Percentiles rank a stretch among this genome's conserved stretches.
Conservation (phyloP, 495 filamentous ascomycete genomes). For the Arthonia radiata region DNA sequence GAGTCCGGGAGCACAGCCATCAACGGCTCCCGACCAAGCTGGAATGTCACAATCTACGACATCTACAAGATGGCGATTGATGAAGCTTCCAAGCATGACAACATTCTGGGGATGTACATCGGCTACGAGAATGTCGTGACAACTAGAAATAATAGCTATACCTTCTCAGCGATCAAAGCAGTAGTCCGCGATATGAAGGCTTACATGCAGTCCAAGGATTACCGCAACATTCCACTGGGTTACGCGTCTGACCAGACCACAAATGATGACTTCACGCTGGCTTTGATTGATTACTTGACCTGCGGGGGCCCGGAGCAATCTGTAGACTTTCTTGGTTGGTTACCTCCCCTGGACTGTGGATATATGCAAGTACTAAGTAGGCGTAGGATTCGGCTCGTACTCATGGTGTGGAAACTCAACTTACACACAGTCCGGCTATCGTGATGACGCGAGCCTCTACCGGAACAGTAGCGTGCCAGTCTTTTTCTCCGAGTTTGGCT, state of each 20-base stretch:
- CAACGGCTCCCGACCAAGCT: conserved; percentile 49
- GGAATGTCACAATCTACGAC: conserved; percentile 48
- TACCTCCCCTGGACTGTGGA: too few species aligned
- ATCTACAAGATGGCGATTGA: conserved; percentile 74
- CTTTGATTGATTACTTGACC: conserved; percentile 80
- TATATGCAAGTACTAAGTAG: too few species aligned
- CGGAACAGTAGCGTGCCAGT: conserved; percentile 64
- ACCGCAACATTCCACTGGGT: conserved; percentile 65
- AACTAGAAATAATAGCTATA: conserved; percentile 50
- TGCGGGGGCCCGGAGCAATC: conserved; percentile 38
- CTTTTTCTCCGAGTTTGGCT: conserved; percentile 97
- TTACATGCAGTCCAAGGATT: conserved; percentile 59
- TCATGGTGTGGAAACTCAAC: conserved; percentile 80
- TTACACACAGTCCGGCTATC: conserved; percentile 49
- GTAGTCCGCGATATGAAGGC: conserved; percentile 85
- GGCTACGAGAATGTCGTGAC: conserved; percentile 96
- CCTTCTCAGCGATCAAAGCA: conserved; percentile 84
- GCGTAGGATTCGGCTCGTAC: conserved; percentile 99
- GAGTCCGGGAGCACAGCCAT: too few species aligned
- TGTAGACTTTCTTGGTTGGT: conserved; percentile 65
- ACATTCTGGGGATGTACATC: conserved; percentile 85
- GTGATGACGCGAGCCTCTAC: conserved; percentile 59
- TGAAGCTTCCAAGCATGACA: conserved; percentile 49
- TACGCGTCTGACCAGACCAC: conserved; percentile 94
- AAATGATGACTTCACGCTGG: conserved; percentile 58